A percentile compares a stretch with the other conserved stretches of the same genome.
Evolutionary conservation across 139 green algal species (phyloP).

Genomic region (Penium margaritaceum): DNA sequence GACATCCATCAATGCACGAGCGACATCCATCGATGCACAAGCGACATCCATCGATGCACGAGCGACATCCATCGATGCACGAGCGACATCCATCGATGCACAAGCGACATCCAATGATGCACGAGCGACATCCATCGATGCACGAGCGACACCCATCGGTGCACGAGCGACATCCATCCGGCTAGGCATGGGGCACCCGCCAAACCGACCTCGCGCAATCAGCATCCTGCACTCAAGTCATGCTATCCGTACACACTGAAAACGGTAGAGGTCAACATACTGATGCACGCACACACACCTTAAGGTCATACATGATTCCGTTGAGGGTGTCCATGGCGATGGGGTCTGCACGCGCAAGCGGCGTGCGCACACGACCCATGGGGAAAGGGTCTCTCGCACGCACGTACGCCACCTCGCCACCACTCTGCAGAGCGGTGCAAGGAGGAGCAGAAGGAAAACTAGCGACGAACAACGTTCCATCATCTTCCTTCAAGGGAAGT

Average conservation of each 20-base stretch:
- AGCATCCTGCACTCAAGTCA: no score
- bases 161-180: no score
- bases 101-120: no score
- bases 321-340: constrained; percentile 8
- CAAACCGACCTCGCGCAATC: no score
- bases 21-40: no score
- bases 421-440: background rate
- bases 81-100: no score
- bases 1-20: no score
- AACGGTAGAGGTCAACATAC: background rate
- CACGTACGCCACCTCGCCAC: background rate
- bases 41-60: no score
- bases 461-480: background rate
- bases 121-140: no score
- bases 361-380: constrained; percentile 25
- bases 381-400: constrained; percentile 30
- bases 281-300: constrained; percentile 8
- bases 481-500: background rate
- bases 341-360: constrained; percentile 19
- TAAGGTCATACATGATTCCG: constrained; percentile 21
- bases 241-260: background rate
- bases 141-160: no score
- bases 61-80: no score
- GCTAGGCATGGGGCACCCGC: no score
- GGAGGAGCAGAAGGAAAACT: background rate